These are phyloP conservation scores for Saitozyma podzolica DNA, from an alignment of 768 basidiomycete genomes.

Conservation along the genomic window DNA sequence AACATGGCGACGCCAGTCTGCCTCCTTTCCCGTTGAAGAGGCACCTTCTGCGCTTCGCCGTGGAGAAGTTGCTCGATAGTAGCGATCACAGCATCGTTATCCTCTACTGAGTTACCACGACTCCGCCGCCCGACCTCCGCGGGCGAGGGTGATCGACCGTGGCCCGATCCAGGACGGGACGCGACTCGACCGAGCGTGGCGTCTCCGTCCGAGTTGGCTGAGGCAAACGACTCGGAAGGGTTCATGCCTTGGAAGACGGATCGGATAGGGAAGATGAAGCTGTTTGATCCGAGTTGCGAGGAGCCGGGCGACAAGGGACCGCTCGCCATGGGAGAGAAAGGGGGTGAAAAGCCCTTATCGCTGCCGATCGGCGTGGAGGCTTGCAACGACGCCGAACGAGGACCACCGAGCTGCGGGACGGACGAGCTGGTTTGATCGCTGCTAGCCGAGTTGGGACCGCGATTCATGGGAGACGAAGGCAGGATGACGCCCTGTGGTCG, in stretches of 20 bases:
- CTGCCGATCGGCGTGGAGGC: background rate
- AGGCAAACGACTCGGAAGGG: too few species aligned
- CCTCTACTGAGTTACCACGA: too few species aligned
- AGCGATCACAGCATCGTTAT: constrained; percentile 19
- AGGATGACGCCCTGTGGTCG: constrained; percentile 8
- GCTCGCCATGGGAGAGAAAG: constrained; percentile 4
- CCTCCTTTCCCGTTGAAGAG: background rate
- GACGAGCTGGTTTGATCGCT: too few species aligned
- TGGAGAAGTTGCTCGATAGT: constrained; percentile 32
- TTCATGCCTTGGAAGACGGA: constrained; percentile 33
- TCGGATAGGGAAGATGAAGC: constrained; percentile 38
- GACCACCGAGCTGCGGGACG: too few species aligned
- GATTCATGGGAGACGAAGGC: constrained; percentile 1
- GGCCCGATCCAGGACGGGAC: too few species aligned
- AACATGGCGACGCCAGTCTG: constrained; percentile 14
- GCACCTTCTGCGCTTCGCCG: background rate
- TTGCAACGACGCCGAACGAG: too few species aligned
- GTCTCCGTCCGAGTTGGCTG: too few species aligned
- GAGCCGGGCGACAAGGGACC: constrained; percentile 18
- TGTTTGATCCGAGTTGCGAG: constrained; percentile 8
- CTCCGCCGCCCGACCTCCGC: too few species aligned
- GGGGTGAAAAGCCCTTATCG: constrained; percentile 6
- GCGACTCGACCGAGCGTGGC: too few species aligned
- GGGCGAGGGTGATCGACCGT: too few species aligned
- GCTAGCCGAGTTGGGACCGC: background rate